These are phyloP conservation scores for Leccinum proliferum DNA, from an alignment of 1,284 basidiomycete genomes.

Conservation along the genomic window DNA sequence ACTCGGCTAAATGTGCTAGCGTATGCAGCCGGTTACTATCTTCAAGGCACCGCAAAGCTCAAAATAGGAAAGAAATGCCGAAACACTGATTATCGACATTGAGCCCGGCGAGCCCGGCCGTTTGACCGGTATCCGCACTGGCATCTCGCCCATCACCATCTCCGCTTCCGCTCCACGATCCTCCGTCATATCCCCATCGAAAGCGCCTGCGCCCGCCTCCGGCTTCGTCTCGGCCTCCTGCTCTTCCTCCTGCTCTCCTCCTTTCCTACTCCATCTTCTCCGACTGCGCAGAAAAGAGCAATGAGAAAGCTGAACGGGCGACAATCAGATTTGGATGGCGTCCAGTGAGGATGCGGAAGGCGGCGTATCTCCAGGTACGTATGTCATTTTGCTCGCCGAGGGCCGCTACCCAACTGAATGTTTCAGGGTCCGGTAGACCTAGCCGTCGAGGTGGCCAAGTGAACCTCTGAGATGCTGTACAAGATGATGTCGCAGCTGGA, in stretches of 20 bases:
- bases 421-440: no score
- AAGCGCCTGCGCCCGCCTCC: no score
- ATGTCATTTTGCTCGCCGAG: constrained; percentile 46
- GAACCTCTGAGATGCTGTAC: constrained; percentile 67
- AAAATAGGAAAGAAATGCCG: no score
- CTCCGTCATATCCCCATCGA: constrained; percentile 4
- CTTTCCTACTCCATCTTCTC: no score
- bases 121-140: constrained; percentile 32
- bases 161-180: constrained; percentile 16
- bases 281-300: no score
- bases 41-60: no score
- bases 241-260: no score
- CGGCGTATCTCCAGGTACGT: constrained; percentile 73
- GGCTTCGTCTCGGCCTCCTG: no score
- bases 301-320: no score
- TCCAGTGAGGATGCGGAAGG: constrained; percentile 12
- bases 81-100: no score
- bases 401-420: constrained; percentile 28
- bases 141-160: constrained; percentile 50
- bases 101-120: constrained; percentile 30
- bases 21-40: no score
- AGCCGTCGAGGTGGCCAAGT: constrained; percentile 50
- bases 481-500: constrained; percentile 38
- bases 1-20: no score
- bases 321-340: constrained; percentile 34